These are phyloP conservation scores for Hyphodiscus sp. DNA, from an alignment of 2,329 filamentous ascomycete genomes.

Conservation along the genomic window DNA sequence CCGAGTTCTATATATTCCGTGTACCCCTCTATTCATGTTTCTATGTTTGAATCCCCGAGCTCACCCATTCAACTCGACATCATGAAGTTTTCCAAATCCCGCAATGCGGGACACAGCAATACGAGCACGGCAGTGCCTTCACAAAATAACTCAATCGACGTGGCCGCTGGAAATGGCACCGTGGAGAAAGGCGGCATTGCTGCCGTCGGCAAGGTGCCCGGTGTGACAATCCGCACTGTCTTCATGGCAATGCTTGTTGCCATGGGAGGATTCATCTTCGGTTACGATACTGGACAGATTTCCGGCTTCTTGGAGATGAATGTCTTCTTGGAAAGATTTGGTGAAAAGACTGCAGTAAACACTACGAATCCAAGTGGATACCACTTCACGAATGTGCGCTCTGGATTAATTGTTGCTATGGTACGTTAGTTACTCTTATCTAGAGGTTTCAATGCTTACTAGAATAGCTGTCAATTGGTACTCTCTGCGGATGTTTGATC, in stretches of 20 bases:
- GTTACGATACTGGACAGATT: constrained; percentile 34
- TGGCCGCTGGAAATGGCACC: neutral
- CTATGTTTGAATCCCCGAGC: neutral
- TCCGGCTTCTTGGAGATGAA: constrained; percentile 55
- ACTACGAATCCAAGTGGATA: constrained; percentile 22
- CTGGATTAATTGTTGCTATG: constrained; percentile 57
- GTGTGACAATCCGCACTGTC: constrained; percentile 10
- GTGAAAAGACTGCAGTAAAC: constrained; percentile 25
- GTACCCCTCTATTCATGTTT: neutral
- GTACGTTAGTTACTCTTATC: constrained; percentile 35
- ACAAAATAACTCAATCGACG: neutral
- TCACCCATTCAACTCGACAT: neutral
- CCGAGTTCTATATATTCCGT: neutral
- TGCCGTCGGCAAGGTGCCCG: neutral
- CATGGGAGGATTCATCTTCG: constrained; percentile 28
- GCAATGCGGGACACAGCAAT: neutral
- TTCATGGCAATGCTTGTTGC: constrained; percentile 15
- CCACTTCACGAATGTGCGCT: constrained; percentile 51
- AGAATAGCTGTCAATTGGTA: constrained; percentile 62
- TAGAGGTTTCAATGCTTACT: constrained; percentile 43
- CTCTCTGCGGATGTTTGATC: constrained; percentile 71
- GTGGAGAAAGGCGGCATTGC: neutral
- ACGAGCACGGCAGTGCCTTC: neutral
- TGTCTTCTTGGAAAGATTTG: constrained; percentile 51
- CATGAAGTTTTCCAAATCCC: neutral